Evolutionary conservation across 2,329 filamentous ascomycete species (phyloP).

Genomic region (Ophiosphaerella narmari): DNA sequence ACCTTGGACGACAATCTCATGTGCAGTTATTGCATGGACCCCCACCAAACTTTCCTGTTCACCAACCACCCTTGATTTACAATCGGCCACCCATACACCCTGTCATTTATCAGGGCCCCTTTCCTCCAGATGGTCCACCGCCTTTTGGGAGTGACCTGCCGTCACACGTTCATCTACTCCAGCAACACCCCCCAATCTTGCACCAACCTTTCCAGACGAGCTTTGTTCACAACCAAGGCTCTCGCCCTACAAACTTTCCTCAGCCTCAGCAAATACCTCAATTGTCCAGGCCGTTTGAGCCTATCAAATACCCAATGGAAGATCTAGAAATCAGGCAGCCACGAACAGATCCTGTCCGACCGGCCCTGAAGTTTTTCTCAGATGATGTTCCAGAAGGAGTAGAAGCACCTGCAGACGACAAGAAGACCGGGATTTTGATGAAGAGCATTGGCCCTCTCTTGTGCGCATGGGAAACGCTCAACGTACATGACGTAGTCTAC

Average conservation of each 20-base stretch:
- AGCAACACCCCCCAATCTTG: conserved; percentile 13
- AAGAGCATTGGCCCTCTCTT: conserved; percentile 83
- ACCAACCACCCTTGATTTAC: too few relatives aligned
- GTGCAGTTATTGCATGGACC: conserved; percentile 9
- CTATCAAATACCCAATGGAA: conserved; percentile 94
- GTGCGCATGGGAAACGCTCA: conserved; percentile 95
- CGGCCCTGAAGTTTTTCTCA: conserved; percentile 77
- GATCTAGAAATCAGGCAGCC: conserved; percentile 81
- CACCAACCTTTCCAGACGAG: conserved; percentile 37
- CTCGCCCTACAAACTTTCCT: conserved; percentile 44
- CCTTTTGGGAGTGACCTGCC: neutral
- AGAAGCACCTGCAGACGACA: conserved; percentile 41
- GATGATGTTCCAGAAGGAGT: conserved; percentile 57
- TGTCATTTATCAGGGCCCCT: too few relatives aligned
- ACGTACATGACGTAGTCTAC: conserved; percentile 96
- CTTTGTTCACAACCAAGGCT: conserved; percentile 50
- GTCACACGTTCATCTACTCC: conserved; percentile 17
- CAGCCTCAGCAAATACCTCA: conserved; percentile 61
- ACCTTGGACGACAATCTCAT: conserved; percentile 56
- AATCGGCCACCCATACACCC: too few relatives aligned
- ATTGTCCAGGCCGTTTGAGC: conserved; percentile 44
- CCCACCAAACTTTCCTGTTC: neutral
- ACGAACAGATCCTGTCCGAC: conserved; percentile 67
- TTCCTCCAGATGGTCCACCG: neutral
- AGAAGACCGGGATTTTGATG: conserved; percentile 68